Conservation (phyloP, 2,329 filamentous ascomycete genomes). For the Metarhizium robertsii region DNA sequence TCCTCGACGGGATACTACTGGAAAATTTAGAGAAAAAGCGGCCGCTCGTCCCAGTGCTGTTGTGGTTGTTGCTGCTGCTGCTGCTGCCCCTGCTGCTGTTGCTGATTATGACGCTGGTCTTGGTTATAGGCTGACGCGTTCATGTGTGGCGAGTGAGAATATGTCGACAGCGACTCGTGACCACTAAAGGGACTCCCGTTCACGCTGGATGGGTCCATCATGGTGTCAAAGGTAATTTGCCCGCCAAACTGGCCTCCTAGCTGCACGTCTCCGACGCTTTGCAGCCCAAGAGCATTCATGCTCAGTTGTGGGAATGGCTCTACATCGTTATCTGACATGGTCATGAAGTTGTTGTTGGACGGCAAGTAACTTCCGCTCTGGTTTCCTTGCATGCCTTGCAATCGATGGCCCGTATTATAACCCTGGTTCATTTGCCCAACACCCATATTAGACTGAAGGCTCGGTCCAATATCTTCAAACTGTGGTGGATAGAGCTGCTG, state of each 20-base stretch:
- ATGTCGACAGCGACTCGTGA: constrained; percentile 25
- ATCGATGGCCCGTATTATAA: constrained; percentile 13
- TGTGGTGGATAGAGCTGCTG: constrained; percentile 17
- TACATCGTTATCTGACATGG: constrained; percentile 15
- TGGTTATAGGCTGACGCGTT: constrained; percentile 7
- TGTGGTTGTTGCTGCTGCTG: neutral
- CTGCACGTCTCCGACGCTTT: constrained; percentile 13
- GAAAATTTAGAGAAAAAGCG: constrained; percentile 9
- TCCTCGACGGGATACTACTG: neutral
- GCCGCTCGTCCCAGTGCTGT: constrained; percentile 16
- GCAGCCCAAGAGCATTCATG: constrained; percentile 23
- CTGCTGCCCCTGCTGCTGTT: constrained; percentile 5
- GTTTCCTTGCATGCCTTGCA: constrained; percentile 15
- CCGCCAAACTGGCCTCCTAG: constrained; percentile 15
- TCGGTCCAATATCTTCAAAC: constrained; percentile 18
- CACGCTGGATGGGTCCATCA: constrained; percentile 22
- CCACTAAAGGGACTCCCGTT: constrained; percentile 27
- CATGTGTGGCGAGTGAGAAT: constrained; percentile 24
- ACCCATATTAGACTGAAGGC: constrained; percentile 16
- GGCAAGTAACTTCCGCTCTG: constrained; percentile 16
- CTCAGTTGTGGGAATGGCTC: constrained; percentile 20
- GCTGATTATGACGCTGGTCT: constrained; percentile 8
- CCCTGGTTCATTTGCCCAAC: constrained; percentile 16
- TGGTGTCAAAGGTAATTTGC: constrained; percentile 19
- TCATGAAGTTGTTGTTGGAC: constrained; percentile 14